These are phyloP conservation scores for Colletotrichum paranaense DNA, from an alignment of 2,329 filamentous ascomycete species.

Conservation along the genomic window DNA sequence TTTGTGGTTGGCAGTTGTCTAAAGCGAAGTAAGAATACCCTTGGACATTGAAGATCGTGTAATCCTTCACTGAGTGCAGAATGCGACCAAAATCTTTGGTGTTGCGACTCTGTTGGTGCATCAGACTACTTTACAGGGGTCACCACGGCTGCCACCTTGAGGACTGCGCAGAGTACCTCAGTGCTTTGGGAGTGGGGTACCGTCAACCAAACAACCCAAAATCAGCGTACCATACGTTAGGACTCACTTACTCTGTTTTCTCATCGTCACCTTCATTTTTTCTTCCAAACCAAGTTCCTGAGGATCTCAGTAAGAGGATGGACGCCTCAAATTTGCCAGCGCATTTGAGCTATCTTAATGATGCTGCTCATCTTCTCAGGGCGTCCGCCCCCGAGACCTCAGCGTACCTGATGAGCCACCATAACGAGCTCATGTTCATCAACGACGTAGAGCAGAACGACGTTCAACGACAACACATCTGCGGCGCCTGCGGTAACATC, in stretches of 20 bases:
- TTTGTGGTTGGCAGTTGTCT: neutral
- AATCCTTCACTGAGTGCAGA: neutral
- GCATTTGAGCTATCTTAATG: slow-evolving; percentile 60
- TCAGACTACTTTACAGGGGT: slow-evolving; percentile 20
- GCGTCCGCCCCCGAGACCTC: slow-evolving; percentile 65
- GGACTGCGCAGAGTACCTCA: neutral
- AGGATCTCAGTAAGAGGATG: neutral
- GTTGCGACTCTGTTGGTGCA: neutral
- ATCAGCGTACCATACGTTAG: neutral
- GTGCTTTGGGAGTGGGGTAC: slow-evolving; percentile 10
- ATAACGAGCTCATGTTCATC: slow-evolving; percentile 60
- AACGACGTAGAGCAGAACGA: slow-evolving; percentile 58
- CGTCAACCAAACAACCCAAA: neutral
- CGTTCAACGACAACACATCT: slow-evolving; percentile 64
- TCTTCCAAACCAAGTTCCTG: neutral
- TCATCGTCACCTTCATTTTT: neutral
- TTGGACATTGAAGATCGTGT: neutral
- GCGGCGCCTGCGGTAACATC: slow-evolving; percentile 70
- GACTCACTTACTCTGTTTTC: neutral
- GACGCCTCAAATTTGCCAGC: slow-evolving; percentile 8
- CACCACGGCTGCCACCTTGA: slow-evolving; percentile 6
- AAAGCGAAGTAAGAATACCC: neutral
- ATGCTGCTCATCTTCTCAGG: slow-evolving; percentile 69
- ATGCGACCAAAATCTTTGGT: neutral
- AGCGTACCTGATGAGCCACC: slow-evolving; percentile 67